These are phyloP conservation scores for Diophrys appendiculata DNA, from an alignment of 73 alveolate genomes.

Conservation along the genomic window DNA sequence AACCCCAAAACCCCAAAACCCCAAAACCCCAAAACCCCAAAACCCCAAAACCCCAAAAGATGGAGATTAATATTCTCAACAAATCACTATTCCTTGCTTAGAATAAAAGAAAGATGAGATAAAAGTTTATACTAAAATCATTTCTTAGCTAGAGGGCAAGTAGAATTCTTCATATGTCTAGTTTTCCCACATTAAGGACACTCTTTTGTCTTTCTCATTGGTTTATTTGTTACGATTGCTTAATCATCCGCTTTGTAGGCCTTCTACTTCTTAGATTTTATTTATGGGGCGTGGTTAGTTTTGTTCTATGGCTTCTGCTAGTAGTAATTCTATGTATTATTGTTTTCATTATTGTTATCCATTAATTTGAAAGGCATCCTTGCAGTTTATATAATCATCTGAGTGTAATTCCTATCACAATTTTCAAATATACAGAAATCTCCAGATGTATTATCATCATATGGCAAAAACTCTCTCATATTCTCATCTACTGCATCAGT, in stretches of 20 bases:
- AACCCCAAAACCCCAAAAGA: too few species aligned
- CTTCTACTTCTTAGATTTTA: too few species aligned
- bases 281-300: too few species aligned
- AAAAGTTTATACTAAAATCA: too few species aligned
- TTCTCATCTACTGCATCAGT: conserved; percentile 33
- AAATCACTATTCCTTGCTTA: too few species aligned
- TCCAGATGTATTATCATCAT: conserved; percentile 48
- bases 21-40: too few species aligned
- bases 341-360: conserved; percentile 1
- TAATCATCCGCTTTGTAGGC: too few species aligned
- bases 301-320: conserved; percentile 3
- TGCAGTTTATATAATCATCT: too few species aligned
- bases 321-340: background rate
- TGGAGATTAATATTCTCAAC: too few species aligned
- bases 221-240: conserved; percentile 19
- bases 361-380: too few species aligned
- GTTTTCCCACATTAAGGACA: conserved; percentile 12
- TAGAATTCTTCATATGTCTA: conserved; percentile 20
- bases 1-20: too few species aligned
- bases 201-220: conserved; percentile 20
- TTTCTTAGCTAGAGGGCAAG: conserved; percentile 3
- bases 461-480: conserved; percentile 41
- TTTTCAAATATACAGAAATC: conserved; percentile 44
- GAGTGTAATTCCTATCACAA: conserved; percentile 29
- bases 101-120: too few species aligned